phyloP scores from a whole-genome alignment of 148 eudicot genomes.

The Polygonum aviculare region DNA sequence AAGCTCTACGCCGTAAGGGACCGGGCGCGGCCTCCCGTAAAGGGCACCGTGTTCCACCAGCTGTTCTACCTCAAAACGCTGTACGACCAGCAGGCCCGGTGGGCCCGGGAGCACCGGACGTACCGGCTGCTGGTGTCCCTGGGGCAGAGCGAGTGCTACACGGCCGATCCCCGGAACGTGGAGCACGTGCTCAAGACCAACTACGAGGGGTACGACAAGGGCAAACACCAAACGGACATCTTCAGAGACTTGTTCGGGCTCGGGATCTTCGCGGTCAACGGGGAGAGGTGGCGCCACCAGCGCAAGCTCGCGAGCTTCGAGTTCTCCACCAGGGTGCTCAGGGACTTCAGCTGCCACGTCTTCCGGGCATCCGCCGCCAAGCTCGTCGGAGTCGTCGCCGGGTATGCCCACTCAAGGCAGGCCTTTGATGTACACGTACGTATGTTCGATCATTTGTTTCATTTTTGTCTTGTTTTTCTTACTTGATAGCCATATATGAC shows the following conservation, averaged over 20 bases:
- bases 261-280: conserved; percentile 70
- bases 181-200: conserved; percentile 64
- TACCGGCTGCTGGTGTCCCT: conserved; percentile 50
- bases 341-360: conserved; percentile 64
- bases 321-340: conserved; percentile 62
- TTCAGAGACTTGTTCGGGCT: conserved; percentile 55
- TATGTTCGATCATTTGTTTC: background rate
- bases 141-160: conserved; percentile 46
- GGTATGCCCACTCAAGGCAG: conserved; percentile 14
- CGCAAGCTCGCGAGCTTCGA: conserved; percentile 67
- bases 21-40: conserved; percentile 42
- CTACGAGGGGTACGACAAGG: conserved; percentile 55
- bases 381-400: conserved; percentile 29
- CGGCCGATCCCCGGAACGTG: conserved; percentile 49
- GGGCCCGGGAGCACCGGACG: conserved; percentile 39
- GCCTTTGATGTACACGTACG: conserved; percentile 62
- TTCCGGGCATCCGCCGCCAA: conserved; percentile 47
- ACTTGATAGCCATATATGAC: no score
- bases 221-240: conserved; percentile 26
- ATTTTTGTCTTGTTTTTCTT: no score
- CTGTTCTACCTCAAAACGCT: conserved; percentile 39
- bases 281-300: conserved; percentile 56
- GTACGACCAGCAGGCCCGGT: conserved; percentile 41
- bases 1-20: conserved; percentile 30
- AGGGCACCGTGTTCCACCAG: conserved; percentile 51